A percentile compares a stretch with the other conserved stretches of the same genome.
phyloP scores from a whole-genome alignment of 1,139 yeast species.

The Geotrichum armillariae region DNA sequence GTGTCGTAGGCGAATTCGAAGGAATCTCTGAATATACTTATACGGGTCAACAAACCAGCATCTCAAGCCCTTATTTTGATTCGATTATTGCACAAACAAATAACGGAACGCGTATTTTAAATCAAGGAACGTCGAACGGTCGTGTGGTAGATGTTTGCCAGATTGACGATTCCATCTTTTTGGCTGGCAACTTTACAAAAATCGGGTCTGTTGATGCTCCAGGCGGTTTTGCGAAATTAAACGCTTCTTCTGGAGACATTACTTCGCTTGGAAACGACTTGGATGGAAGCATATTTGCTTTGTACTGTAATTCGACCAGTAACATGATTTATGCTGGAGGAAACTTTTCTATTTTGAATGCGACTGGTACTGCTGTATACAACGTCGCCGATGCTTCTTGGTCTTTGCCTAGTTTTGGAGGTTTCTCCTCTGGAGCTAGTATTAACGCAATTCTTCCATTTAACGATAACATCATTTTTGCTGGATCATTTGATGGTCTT shows the following conservation, averaged over 20 bases:
- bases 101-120: conserved; percentile 13
- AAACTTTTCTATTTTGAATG: conserved; percentile 53
- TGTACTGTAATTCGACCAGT: conserved; percentile 50
- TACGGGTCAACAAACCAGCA: conserved; percentile 46
- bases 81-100: conserved; percentile 31
- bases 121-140: conserved; percentile 34
- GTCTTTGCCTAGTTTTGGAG: conserved; percentile 64
- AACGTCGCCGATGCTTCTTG: conserved; percentile 48
- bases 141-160: conserved; percentile 36
- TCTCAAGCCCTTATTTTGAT: conserved; percentile 25
- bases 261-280: conserved; percentile 32
- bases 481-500: conserved; percentile 69
- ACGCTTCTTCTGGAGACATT: conserved; percentile 48
- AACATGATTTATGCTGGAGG: conserved; percentile 79
- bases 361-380: conserved; percentile 69
- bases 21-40: conserved; percentile 59
- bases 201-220: conserved; percentile 43
- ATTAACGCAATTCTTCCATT: conserved; percentile 62
- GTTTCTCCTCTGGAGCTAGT: conserved; percentile 62
- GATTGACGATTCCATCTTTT: conserved; percentile 47
- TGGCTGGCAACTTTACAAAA: conserved; percentile 45
- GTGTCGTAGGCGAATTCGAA: conserved; percentile 64
- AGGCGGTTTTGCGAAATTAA: conserved; percentile 56
- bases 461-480: conserved; percentile 65
- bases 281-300: conserved; percentile 54